Percentiles rank a stretch among this genome's conserved stretches.
Evolutionary conservation across 2,329 filamentous ascomycete genomes (phyloP).

Genomic region (Claviceps pazoutovae): DNA sequence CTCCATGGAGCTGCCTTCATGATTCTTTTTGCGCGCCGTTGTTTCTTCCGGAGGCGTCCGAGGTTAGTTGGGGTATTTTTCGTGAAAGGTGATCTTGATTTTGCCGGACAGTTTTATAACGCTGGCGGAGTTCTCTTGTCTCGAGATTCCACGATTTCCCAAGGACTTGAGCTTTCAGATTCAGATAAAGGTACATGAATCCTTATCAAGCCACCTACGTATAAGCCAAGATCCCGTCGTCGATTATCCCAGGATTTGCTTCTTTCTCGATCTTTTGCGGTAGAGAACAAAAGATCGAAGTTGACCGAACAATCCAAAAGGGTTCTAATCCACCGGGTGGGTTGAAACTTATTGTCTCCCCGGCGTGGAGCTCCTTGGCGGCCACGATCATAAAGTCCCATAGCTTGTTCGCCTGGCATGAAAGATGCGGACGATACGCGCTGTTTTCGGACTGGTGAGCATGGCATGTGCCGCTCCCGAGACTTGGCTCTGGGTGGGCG

Average conservation of each 20-base stretch:
- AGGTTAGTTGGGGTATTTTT: slow-evolving; percentile 20
- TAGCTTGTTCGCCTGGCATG: slow-evolving; percentile 5
- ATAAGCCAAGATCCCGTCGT: slow-evolving; percentile 28
- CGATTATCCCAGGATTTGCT: slow-evolving; percentile 21
- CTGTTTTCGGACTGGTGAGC: too few relatives aligned
- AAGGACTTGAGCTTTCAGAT: slow-evolving; percentile 20
- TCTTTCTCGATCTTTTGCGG: slow-evolving; percentile 23
- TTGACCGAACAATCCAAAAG: slow-evolving; percentile 11
- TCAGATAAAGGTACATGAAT: slow-evolving; percentile 8
- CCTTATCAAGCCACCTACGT: background rate
- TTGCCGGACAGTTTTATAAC: slow-evolving; percentile 19
- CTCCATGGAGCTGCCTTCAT: too few relatives aligned
- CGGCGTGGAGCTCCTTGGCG: slow-evolving; percentile 14
- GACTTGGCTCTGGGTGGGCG: background rate
- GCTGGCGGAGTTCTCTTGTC: slow-evolving; percentile 14
- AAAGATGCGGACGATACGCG: too few relatives aligned
- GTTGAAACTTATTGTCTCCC: slow-evolving; percentile 10
- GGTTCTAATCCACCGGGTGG: slow-evolving; percentile 8
- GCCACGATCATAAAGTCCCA: slow-evolving; percentile 11
- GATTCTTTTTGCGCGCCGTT: slow-evolving; percentile 7
- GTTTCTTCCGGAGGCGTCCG: slow-evolving; percentile 17
- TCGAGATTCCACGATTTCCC: slow-evolving; percentile 24
- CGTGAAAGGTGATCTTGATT: slow-evolving; percentile 17
- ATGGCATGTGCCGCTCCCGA: too few relatives aligned
- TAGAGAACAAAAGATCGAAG: slow-evolving; percentile 25